These are phyloP conservation scores for Didymella keratinophila DNA, from an alignment of 2,329 filamentous ascomycete species.

Conservation along the genomic window DNA sequence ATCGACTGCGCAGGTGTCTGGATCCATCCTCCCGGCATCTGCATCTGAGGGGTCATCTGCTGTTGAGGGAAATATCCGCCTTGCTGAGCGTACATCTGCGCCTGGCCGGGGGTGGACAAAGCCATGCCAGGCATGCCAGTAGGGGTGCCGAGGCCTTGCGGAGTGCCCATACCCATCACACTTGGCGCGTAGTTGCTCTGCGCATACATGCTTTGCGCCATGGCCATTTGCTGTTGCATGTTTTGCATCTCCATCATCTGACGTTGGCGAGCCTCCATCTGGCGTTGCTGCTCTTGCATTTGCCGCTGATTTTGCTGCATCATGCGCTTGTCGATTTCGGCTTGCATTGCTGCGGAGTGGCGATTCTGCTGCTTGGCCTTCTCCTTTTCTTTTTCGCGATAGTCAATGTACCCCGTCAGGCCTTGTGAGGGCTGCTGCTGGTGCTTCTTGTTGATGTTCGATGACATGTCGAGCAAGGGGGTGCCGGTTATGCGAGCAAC, in stretches of 20 bases:
- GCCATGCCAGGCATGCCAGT: constrained; percentile 35
- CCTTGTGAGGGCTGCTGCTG: constrained; percentile 58
- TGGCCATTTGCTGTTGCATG: constrained; percentile 37
- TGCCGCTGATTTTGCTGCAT: constrained; percentile 44
- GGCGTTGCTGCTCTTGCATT: constrained; percentile 40
- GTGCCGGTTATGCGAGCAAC: constrained; percentile 82
- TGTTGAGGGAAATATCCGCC: constrained; percentile 40
- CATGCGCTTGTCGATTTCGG: constrained; percentile 47
- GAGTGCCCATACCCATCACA: constrained; percentile 31
- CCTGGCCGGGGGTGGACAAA: constrained; percentile 39
- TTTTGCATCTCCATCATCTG: constrained; percentile 40
- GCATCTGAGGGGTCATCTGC: constrained; percentile 35
- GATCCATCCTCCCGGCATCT: constrained; percentile 40
- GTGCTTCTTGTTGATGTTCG: constrained; percentile 54
- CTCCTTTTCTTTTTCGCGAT: constrained; percentile 76
- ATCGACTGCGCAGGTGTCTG: constrained; percentile 38
- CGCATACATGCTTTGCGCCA: constrained; percentile 33
- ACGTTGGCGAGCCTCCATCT: constrained; percentile 35
- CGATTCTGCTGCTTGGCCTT: constrained; percentile 45
- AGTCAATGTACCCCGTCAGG: constrained; percentile 80
- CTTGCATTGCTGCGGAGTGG: constrained; percentile 44
- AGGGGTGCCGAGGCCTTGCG: constrained; percentile 30
- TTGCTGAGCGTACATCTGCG: constrained; percentile 42
- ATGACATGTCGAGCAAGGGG: constrained; percentile 73
- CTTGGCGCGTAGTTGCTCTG: constrained; percentile 36